Base-by-base conservation (phyloP, 2,329 filamentous ascomycete species). In the Colletotrichum sp. region DNA sequence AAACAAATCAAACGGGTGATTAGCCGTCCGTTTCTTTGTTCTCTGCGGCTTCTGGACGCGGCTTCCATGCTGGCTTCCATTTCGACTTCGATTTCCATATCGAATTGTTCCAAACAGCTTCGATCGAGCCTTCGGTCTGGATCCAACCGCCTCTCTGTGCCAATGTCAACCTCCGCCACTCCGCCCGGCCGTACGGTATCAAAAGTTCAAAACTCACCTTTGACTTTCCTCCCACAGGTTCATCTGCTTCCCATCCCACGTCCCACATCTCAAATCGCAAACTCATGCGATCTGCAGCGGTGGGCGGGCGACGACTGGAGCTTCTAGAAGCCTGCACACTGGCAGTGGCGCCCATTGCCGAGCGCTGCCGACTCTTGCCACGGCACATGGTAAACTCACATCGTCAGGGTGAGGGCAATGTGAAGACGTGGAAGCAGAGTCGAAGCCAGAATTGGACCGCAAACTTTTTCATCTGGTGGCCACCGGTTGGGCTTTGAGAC, bases 11-110 rank as follows among this genome's bases (percentile, higher is more conserved):
- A 75, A 75, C 69, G 72, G 61, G 19, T 19, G 64, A 49, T 30
- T 30, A 49, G 57, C 73, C 19, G 57, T 30, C 64, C 27, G 55
- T 73, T 73, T 69, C 73, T 76, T 76, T 76, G 73, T 73, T 76
- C 73, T 59, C 64, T 69, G 22, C 25, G 69, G 34, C 62, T 75
- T 72, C 69, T 52, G 71, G 62, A 34, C 62, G 44, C 39, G 8
- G 73, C 27, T 73, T 69, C 70, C 59, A 69, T 61, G 73, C 49
- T 22, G 30, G 62, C 63, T 76, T 76, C 52, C 27, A 62, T 52
- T 71, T 59, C 36, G 19, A 64, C 36, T 55, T 63, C 36, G 39
- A 52, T 55, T 65, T 57, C 25, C 30, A 29, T 63, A 8, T 39
- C n/a, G n/a, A 36, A 52, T 22, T 22, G 44, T 52, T 52, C 44